Conservation (phyloP, 176 grass and related monocot genomes). For the Carex parvula region DNA sequence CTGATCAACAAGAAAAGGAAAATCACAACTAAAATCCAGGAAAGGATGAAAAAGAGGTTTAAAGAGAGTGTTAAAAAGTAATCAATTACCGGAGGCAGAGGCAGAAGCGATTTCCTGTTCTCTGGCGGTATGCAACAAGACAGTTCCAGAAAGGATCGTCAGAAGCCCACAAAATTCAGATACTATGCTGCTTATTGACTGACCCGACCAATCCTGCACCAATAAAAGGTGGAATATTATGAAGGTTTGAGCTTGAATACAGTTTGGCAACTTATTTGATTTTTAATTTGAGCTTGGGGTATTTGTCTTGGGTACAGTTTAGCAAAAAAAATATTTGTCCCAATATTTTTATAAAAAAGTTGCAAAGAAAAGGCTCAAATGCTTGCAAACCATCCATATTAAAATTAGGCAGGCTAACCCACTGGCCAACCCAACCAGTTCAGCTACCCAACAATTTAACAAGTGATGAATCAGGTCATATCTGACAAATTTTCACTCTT, state of each 20-base stretch:
- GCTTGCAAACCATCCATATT: background rate
- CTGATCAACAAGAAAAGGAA: background rate
- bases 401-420: background rate
- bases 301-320: background rate
- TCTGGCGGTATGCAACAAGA: slow-evolving; percentile 77
- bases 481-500: too few species aligned
- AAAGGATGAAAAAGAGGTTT: background rate
- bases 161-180: slow-evolving; percentile 89
- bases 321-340: background rate
- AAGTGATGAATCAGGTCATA: background rate
- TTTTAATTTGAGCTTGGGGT: background rate
- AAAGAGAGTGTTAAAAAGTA: background rate
- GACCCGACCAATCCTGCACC: slow-evolving; percentile 75
- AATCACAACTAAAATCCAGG: background rate
- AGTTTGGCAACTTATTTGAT: background rate
- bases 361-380: background rate
- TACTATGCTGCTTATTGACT: slow-evolving; percentile 70
- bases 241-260: background rate
- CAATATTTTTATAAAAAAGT: background rate
- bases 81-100: slow-evolving; percentile 34
- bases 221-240: background rate
- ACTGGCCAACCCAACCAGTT: background rate
- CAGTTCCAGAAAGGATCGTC: slow-evolving; percentile 82
- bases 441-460: background rate
- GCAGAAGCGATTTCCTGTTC: slow-evolving; percentile 50